phyloP scores from a whole-genome alignment of 495 filamentous ascomycete genomes.

The Aspergillus wentii region DNA sequence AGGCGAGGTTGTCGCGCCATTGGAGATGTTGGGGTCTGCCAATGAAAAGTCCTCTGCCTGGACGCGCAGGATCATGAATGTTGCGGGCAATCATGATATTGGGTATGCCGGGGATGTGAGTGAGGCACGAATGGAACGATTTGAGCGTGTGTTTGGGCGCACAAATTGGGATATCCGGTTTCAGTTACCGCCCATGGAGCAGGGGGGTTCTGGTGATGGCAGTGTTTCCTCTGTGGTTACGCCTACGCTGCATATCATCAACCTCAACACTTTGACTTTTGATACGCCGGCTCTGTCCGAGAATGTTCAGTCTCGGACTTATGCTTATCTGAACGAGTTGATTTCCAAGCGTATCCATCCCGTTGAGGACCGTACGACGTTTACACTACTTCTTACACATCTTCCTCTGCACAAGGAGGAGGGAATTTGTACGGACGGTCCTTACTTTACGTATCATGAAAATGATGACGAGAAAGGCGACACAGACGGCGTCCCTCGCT shows the following conservation, averaged over 20 bases:
- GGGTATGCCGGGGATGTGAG: constrained; percentile 92
- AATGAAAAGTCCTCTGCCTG: constrained; percentile 62
- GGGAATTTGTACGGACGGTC: constrained; percentile 80
- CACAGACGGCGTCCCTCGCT: constrained; percentile 22
- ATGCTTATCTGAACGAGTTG: constrained; percentile 69
- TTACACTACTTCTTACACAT: constrained; percentile 85
- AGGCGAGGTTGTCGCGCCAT: too few species aligned
- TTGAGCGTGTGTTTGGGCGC: constrained; percentile 77
- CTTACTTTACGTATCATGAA: constrained; percentile 69
- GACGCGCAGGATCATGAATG: constrained; percentile 73
- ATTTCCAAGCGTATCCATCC: constrained; percentile 58
- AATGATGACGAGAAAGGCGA: constrained; percentile 35
- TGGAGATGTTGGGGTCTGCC: constrained; percentile 46
- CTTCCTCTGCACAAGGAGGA: constrained; percentile 80
- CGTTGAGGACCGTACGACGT: constrained; percentile 60
- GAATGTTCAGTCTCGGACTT: constrained; percentile 64
- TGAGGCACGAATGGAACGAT: constrained; percentile 63
- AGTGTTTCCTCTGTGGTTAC: constrained; percentile 19
- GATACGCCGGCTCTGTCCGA: constrained; percentile 70
- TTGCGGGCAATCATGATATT: constrained; percentile 93
- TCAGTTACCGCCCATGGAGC: constrained; percentile 33
- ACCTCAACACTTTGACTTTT: constrained; percentile 88
- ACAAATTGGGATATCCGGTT: constrained; percentile 85
- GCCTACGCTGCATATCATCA: constrained; percentile 65
- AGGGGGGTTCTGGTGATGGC: constrained; percentile 14